Evolutionary conservation across 2,329 filamentous ascomycete species (phyloP), one percentile per base, ranked within the genome.

Genomic region (Apiospora koreana): DNA sequence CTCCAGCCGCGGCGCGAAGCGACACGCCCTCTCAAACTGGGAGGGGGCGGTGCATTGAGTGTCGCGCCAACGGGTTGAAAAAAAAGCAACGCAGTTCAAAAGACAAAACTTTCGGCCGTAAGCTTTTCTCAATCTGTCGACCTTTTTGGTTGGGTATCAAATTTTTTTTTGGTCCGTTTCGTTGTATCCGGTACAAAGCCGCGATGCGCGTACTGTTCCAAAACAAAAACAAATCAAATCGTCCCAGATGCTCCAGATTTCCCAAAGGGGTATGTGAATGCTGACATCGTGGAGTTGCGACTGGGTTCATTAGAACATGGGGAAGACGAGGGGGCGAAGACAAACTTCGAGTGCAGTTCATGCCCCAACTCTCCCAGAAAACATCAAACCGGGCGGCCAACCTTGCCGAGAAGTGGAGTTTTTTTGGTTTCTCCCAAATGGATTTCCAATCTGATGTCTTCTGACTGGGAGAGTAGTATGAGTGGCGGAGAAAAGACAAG

Each of bases 401-500:
- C 83, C 83, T 85, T 81, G 77, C 70, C 77, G 74, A 85, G 84
- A 85, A 86, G 84, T 82, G 84, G 83, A 85, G 83, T 80, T 76
- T 73, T 79, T 76, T 74, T 73, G 74, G 75, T 71, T 71, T 81
- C 83, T 83, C 83, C 84, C 84, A 80, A 82, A 82, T 82, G 81
- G 81, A 35, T 82, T 76, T 81, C 81, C 85, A 87, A 86, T 87
- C 83, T 86, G 85, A 85, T 82, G 82, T 83, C 77, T 74, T 72
- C 43, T 58, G 45, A 68, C 71, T 74, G 73, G 75, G 75, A 73
- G 77, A 77, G 76, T 78, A 73, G 66, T 41, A 46, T 41, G 66
- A 25, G 41, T 41, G 45, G 66, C 45, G 35, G 45, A 28, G 45
- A 68, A 80, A 81, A 80, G 80, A 80, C 80, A 78, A 78, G 75